Base-by-base conservation (phyloP, 768 basidiomycete genomes). In the Agaricus subrufescens region DNA sequence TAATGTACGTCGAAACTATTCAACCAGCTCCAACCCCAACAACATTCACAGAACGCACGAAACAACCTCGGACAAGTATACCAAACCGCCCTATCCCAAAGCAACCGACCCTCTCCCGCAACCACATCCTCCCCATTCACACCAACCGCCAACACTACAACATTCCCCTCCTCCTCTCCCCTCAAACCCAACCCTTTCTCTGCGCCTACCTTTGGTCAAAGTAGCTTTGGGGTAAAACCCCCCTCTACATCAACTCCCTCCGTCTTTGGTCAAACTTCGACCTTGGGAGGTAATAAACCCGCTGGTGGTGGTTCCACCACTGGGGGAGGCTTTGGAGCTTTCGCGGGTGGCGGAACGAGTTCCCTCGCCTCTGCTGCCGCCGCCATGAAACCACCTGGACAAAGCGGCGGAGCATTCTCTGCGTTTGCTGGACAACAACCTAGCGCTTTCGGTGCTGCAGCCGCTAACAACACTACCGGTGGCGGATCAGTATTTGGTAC, bases 341-440 rank as follows among this genome's bases (percentile, higher is more conserved):
- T 73, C 52, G 66, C 71, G 7, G 65, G 63, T 39, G 59, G 66
- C 9, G 66, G 70, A 12, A 61, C 73, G 10, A 62, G 70, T 46
- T 69, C 71, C 0, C 69, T 75, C 44, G 75, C 69, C 1, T 56
- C 62, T 19, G 60, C 61, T 1, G 47, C 60, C 4, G 56, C 59
- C 15, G 52, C 50, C 26, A 53, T 58, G 11, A 31, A 57, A 10
- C 39, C 55, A 8, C 39, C 63, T 5, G 38, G 50, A 29, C 54
- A 48, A 39, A 52, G 59, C 19, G 50, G 50, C 1, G 72, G 78
- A 14, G 79, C 71, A 3, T 83, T 82, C 58, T 76, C 79, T 31
- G 75, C 79, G 3, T 84, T 84, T 62, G 70, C 79, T n/a, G 69
- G 72, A 3, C 72, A 77, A 43, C 73, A 77, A 44, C 72, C 77